These are phyloP conservation scores for Camellia oleifera DNA, from an alignment of 179 eudicot genomes.

Conservation along the genomic window DNA sequence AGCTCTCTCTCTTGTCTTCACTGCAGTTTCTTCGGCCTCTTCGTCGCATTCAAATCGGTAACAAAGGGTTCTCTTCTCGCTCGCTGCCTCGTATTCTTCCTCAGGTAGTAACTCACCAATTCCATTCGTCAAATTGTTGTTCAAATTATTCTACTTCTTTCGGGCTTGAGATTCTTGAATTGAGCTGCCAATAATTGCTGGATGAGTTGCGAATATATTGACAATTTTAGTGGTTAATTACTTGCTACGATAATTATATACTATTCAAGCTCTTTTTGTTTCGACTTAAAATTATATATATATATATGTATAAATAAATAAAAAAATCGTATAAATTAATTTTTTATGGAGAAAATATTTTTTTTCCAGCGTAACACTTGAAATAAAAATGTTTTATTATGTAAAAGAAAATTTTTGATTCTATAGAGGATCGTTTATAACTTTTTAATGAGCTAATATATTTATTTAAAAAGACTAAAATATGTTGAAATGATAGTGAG, in stretches of 20 bases:
- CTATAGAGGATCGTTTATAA: too few relatives aligned
- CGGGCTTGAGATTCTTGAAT: neutral
- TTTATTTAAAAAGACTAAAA: too few relatives aligned
- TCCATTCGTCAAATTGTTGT: neutral
- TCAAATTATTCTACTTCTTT: neutral
- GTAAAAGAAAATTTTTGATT: too few relatives aligned
- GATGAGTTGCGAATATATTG: neutral
- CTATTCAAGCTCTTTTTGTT: too few relatives aligned
- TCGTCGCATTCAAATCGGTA: conserved; percentile 15
- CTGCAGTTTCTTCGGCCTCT: conserved; percentile 37
- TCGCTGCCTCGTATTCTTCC: conserved; percentile 26
- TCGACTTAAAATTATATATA: too few relatives aligned
- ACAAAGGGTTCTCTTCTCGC: conserved; percentile 18
- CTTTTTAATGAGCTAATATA: too few relatives aligned
- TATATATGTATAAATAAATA: too few relatives aligned
- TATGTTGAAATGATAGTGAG: too few relatives aligned
- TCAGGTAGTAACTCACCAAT: conserved; percentile 28
- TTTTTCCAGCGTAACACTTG: too few relatives aligned
- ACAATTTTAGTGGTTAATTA: neutral
- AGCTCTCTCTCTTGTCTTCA: conserved; percentile 36
- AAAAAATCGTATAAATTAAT: too few relatives aligned
- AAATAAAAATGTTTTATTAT: too few relatives aligned
- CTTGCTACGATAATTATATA: neutral
- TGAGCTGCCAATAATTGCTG: neutral
- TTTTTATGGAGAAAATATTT: too few relatives aligned